Evolutionary conservation across 2,329 filamentous ascomycete species (phyloP).

Genomic region (Claviceps purpurea): DNA sequence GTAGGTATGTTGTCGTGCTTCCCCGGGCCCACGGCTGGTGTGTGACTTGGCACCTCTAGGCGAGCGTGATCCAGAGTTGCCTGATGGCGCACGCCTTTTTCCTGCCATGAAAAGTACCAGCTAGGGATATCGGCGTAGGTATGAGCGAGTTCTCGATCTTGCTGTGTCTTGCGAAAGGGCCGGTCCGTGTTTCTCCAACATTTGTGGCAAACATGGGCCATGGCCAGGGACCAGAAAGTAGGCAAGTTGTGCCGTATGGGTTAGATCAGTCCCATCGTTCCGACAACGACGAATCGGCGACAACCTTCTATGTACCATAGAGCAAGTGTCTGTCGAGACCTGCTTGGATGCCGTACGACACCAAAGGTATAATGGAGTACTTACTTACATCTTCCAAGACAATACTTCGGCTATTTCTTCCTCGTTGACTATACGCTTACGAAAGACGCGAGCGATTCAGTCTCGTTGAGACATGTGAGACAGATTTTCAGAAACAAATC

Average conservation of each 20-base stretch:
- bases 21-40: not conserved
- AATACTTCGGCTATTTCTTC: constrained; percentile 5
- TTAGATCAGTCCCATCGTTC: constrained; percentile 3
- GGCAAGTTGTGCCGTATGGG: constrained; percentile 3
- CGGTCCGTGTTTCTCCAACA: constrained; percentile 7
- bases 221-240: constrained; percentile 1
- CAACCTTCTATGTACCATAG: constrained; percentile 4
- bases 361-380: not conserved
- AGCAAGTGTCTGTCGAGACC: constrained; percentile 4
- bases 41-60: not conserved
- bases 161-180: constrained; percentile 6
- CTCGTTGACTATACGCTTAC: not conserved
- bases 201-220: constrained; percentile 6
- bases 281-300: not conserved
- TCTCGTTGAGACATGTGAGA: not conserved
- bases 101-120: not conserved
- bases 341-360: constrained; percentile 6
- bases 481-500: not conserved
- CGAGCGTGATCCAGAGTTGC: not conserved
- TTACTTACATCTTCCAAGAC: not conserved
- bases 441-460: not conserved
- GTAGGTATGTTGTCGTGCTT: not conserved
- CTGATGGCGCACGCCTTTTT: not conserved
- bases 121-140: constrained; percentile 1
- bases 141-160: constrained; percentile 2